Evolutionary conservation across 208 protist genomes (phyloP), one percentile per base, ranked within the genome.

Genomic region (Acanthamoeba lugdunensis): DNA sequence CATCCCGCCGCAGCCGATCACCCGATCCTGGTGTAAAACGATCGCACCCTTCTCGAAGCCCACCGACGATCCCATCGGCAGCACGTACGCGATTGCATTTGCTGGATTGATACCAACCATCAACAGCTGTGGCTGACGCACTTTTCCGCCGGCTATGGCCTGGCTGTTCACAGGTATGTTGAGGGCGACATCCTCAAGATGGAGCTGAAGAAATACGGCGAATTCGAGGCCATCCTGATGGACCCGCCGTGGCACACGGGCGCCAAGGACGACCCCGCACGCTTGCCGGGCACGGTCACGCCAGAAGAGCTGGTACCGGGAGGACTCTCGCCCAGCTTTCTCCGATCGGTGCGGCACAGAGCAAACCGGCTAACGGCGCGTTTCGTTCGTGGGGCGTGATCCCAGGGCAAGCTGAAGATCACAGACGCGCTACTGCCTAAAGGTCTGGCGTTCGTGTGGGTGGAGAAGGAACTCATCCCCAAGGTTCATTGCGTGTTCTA

Each of bases 401-500:
- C 30, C 13, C 65, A 93, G 89, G 45, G n/a, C n/a, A 71, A 79
- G 13, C 89, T 93, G 7, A 94, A 94, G n/a, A 95, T 94, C 73
- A 85, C 48, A 9, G 25, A 61, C n/a, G 75, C 45, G 25, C 56
- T 96, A 4, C 67, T 96, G 21, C 90, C 63, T 18, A 71, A 73
- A 23, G 95, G 95, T 0, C 95, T 96, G 30, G 77, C 96, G 16
- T 96, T 96, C 54, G 56, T 96, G 21, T 96, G 95, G 95, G 33
- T 95, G 3, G 95, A 96, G n/a, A 96, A 96, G 61, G 94, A 95
- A 65, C 82, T 92, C 16, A 89, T 96, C 6, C 95, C 95, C 54
- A 54, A 79, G 56, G 30, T 96, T 7, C 63, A 45, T 93, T 63
- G 52, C 82, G 4, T 41, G 5, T 89, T 14, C 7, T 14, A 1